Evolutionary conservation across 2,329 filamentous ascomycete genomes (phyloP), one percentile per base, ranked within the genome.

Genomic region (Cercospora sesami): DNA sequence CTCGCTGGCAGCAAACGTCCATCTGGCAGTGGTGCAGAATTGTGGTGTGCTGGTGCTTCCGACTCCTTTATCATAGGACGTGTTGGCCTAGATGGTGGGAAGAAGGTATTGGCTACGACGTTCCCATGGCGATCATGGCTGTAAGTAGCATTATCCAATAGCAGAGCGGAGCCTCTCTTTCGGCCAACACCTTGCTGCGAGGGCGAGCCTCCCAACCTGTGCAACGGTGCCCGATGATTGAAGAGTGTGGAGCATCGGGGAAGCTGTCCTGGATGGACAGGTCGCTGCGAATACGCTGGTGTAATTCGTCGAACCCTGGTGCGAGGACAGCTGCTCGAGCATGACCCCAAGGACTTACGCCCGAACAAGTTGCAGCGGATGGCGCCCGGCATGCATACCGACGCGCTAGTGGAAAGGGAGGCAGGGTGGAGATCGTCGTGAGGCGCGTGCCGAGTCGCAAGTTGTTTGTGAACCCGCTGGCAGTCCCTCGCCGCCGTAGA

Each of bases 381-480:
- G 58, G 58, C 58, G 60, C 55, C 26, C 42, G 39, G 60, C 36
- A 51, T 30, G 36, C 36, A 51, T 62, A 31, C 60, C 36, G 60
- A 30, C 23, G 28, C 60, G 60, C 60, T 45, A 62, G 60, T 51
- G 31, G 39, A 45, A 18, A 45, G 60, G 60, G 60, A 59, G 55
- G 26, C 55, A 59, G 60, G 42, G 23, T 45, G 28, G 36, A 62
- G 60, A 62, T 62, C 39, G 60, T 45, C 60, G 33, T 61, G 59
- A 39, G 33, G 33, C 58, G 58, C 33, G 18, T 60, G 58, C 58
- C 58, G 39, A 62, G 55, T 58, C 60, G 39, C 42, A 18, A 26
- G 39, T n/a, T 45, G 39, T 62, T 62, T 62, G 60, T 62, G 60
- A 62, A 45, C 60, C 60, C 60, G 36, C 14, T 23, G 55, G 30